phyloP scores from a whole-genome alignment of 2,329 filamentous ascomycete genomes.

The Fusarium cicatricum region DNA sequence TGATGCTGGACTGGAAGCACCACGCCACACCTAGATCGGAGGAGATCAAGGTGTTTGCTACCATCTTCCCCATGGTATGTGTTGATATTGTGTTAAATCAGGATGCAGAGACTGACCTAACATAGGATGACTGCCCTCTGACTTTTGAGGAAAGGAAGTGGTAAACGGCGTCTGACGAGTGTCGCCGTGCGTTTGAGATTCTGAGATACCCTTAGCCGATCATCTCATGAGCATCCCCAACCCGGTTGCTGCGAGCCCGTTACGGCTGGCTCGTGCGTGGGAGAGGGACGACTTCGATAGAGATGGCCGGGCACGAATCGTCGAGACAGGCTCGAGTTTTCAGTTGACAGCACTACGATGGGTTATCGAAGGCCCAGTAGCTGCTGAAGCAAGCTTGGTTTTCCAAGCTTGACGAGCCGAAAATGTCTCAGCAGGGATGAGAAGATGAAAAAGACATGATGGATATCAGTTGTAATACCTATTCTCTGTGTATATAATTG shows the following conservation, averaged over 20 bases:
- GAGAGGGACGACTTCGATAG: slow-evolving; percentile 12
- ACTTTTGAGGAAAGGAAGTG: slow-evolving; percentile 69
- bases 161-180: slow-evolving; percentile 41
- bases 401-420: slow-evolving; percentile 2
- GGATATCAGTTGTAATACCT: slow-evolving; percentile 44
- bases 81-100: not conserved
- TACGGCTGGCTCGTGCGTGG: not conserved
- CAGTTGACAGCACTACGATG: not conserved
- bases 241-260: not conserved
- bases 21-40: slow-evolving; percentile 84
- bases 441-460: slow-evolving; percentile 27
- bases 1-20: slow-evolving; percentile 90
- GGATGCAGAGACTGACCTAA: slow-evolving; percentile 37
- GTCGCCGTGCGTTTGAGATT: slow-evolving; percentile 15
- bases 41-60: slow-evolving; percentile 98
- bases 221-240: slow-evolving; percentile 7
- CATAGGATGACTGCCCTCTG: slow-evolving; percentile 82
- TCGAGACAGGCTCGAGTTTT: slow-evolving; percentile 1
- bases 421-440: slow-evolving; percentile 10
- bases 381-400: not conserved
- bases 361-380: not conserved
- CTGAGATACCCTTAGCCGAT: slow-evolving; percentile 6
- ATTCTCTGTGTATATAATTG: slow-evolving; percentile 43
- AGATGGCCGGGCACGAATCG: slow-evolving; percentile 6
- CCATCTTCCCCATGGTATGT: slow-evolving; percentile 93